Conservation (phyloP, 2,329 filamentous ascomycete genomes). For the Fusarium subglutinans region DNA sequence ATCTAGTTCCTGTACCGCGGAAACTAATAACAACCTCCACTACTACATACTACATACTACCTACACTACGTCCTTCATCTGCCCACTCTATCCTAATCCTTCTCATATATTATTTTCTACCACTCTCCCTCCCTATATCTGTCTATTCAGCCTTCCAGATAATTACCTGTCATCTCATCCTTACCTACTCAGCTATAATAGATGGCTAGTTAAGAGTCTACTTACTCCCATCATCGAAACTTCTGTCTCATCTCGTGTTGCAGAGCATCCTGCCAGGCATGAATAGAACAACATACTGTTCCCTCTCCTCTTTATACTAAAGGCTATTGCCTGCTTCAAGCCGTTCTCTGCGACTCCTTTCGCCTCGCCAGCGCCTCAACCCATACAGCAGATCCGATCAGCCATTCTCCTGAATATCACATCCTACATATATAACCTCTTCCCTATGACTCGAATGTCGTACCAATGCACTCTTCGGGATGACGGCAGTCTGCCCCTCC, state of each 20-base stretch:
- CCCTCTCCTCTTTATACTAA: not conserved
- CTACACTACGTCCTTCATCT: not conserved
- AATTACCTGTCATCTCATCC: not conserved
- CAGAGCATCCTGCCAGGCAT: slow-evolving; percentile 1
- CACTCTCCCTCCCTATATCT: not conserved
- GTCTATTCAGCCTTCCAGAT: not conserved
- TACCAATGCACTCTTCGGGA: slow-evolving; percentile 44
- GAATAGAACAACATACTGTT: slow-evolving; percentile 7
- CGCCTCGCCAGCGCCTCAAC: not conserved
- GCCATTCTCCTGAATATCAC: slow-evolving; percentile 2
- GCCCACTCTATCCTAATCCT: slow-evolving; percentile 3
- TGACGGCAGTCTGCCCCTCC: slow-evolving; percentile 35
- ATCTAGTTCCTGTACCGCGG: slow-evolving; percentile 14
- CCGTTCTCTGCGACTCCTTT: not conserved
- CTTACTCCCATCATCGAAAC: not conserved
- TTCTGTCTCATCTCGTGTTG: slow-evolving; percentile 14
- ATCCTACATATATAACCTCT: slow-evolving; percentile 12
- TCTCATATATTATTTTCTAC: not conserved
- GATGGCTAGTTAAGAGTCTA: not conserved
- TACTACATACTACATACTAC: not conserved
- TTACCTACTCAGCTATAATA: not conserved
- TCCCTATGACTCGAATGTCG: slow-evolving; percentile 40
- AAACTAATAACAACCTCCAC: slow-evolving; percentile 14
- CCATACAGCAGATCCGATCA: not conserved
- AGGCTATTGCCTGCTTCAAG: not conserved